Evolutionary conservation across 306 rosid species (phyloP).

Genomic region (Cucumis hystrix): DNA sequence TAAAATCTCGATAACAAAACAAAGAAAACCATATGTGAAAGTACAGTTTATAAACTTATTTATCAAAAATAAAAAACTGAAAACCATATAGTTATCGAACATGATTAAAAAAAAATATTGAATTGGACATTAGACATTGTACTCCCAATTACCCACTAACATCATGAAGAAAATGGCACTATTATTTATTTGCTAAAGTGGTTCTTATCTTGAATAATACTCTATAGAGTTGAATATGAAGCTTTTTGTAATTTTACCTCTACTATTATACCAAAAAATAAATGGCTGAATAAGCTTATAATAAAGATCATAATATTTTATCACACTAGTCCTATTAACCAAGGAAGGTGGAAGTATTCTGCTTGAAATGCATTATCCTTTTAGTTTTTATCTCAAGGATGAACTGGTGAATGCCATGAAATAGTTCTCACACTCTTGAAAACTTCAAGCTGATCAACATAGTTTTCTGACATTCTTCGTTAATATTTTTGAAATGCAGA

Average conservation of each 20-base stretch:
- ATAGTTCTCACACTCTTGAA: background rate
- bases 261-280: background rate
- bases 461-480: background rate
- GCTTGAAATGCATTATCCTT: background rate
- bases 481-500: conserved; percentile 28
- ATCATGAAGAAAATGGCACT: background rate
- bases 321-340: background rate
- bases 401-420: background rate
- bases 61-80: background rate
- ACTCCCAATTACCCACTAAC: background rate
- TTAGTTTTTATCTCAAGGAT: background rate
- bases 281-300: background rate
- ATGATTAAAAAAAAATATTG: background rate
- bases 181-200: background rate
- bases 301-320: background rate
- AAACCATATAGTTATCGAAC: too few species aligned
- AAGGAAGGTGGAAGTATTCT: background rate
- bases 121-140: background rate
- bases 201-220: background rate
- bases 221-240: background rate
- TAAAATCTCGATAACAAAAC: background rate
- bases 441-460: background rate
- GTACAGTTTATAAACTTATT: background rate
- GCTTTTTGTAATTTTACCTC: background rate
- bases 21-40: background rate